Percentiles rank a stretch among this genome's conserved stretches.
phyloP scores from a whole-genome alignment of 129 eudicot species.

The Saussurea involucrata region DNA sequence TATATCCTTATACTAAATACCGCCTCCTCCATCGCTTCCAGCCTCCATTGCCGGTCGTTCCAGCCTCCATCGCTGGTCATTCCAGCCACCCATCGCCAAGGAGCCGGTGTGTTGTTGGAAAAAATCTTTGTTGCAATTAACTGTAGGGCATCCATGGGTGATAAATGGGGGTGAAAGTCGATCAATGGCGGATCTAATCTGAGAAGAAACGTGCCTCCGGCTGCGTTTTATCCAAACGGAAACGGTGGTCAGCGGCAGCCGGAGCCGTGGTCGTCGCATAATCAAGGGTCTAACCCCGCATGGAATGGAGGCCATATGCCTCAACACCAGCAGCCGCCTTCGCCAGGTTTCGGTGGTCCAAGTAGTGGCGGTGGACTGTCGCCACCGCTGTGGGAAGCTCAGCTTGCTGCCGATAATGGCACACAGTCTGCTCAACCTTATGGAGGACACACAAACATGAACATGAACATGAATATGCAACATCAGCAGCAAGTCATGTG shows the following conservation, averaged over 20 bases:
- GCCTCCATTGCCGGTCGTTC: too few relatives aligned
- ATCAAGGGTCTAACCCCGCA: conserved; percentile 43
- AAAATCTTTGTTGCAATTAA: too few relatives aligned
- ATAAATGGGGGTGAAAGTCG: too few relatives aligned
- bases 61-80: too few relatives aligned
- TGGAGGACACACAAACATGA: conserved; percentile 6
- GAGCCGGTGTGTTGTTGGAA: too few relatives aligned
- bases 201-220: conserved; percentile 10
- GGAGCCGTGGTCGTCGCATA: conserved; percentile 35
- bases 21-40: too few relatives aligned
- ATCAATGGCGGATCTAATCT: too few relatives aligned
- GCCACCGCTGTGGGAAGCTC: conserved; percentile 97
- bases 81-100: too few relatives aligned
- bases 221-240: conserved; percentile 52
- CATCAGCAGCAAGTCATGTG: conserved; percentile 27
- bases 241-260: conserved; percentile 34
- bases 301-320: conserved; percentile 65
- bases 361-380: conserved; percentile 57
- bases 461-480: conserved; percentile 16
- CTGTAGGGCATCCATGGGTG: too few relatives aligned
- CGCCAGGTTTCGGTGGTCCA: conserved; percentile 55
- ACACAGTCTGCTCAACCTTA: conserved; percentile 35
- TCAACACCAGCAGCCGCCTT: conserved; percentile 57
- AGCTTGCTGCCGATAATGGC: conserved; percentile 37
- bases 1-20: too few relatives aligned